A percentile compares a stretch with the other conserved stretches of the same genome.
Conservation (phyloP, 805 yeast species). For the Cyberlindnera euphorbiiphila region DNA sequence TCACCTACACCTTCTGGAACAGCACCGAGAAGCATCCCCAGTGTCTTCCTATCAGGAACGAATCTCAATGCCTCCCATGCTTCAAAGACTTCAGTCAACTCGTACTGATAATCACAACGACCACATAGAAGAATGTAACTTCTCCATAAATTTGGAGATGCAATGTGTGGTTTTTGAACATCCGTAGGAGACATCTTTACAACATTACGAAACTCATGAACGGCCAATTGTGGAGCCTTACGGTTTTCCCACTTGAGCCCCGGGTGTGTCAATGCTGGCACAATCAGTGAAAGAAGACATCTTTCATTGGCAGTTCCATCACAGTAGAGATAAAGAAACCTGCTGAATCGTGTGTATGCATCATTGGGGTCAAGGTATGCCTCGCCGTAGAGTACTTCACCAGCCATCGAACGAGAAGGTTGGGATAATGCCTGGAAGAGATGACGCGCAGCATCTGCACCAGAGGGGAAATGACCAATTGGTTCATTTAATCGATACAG, state of each 20-base stretch:
- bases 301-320: conserved; percentile 28
- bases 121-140: conserved; percentile 49
- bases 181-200: conserved; percentile 32
- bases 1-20: conserved; percentile 27
- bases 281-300: conserved; percentile 42
- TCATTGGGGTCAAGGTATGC: conserved; percentile 30
- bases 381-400: conserved; percentile 29
- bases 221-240: conserved; percentile 57
- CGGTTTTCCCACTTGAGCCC: conserved; percentile 43
- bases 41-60: conserved; percentile 37
- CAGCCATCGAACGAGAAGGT: conserved; percentile 20
- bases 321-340: conserved; percentile 19
- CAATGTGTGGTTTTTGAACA: conserved; percentile 30
- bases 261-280: conserved; percentile 38
- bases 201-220: conserved; percentile 48
- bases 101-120: conserved; percentile 42
- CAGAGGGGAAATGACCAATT: conserved; percentile 7
- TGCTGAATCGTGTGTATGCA: conserved; percentile 29
- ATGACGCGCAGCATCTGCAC: conserved; percentile 22
- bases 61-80: conserved; percentile 51
- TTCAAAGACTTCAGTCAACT: conserved; percentile 45
- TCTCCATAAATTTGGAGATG: conserved; percentile 46
- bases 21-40: conserved; percentile 36
- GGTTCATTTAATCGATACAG: conserved; percentile 12
- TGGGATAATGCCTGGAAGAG: conserved; percentile 17